These are phyloP conservation scores for Cryptococcus sp. DNA, from an alignment of 1,284 basidiomycete species.

Conservation along the genomic window DNA sequence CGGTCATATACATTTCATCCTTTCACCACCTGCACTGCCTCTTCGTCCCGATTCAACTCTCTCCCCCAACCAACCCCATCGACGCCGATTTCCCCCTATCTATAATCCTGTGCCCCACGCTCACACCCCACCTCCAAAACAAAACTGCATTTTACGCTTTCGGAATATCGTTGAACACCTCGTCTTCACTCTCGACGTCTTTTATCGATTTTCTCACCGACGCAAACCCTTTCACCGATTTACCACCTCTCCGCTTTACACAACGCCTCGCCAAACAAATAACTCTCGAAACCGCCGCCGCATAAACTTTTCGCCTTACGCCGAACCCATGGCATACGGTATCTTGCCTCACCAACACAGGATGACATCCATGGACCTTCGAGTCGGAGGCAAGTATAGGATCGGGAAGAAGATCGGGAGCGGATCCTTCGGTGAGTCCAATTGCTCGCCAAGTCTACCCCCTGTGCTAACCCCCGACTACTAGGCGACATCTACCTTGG, in stretches of 20 bases:
- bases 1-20: background rate
- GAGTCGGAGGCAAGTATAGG: slow-evolving; percentile 97
- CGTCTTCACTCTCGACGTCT: background rate
- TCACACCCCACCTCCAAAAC: background rate
- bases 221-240: background rate
- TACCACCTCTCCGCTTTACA: slow-evolving; percentile 2
- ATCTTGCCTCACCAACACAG: slow-evolving; percentile 18
- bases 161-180: slow-evolving; percentile 6
- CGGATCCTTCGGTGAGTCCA: slow-evolving; percentile 84
- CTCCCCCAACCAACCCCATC: slow-evolving; percentile 2
- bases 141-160: slow-evolving; percentile 2
- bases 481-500: slow-evolving; percentile 99
- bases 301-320: background rate
- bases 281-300: slow-evolving; percentile 2
- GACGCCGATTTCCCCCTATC: background rate
- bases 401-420: slow-evolving; percentile 99
- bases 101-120: background rate
- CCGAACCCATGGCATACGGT: slow-evolving; percentile 15
- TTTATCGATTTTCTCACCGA: background rate
- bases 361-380: slow-evolving; percentile 70
- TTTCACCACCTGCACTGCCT: background rate
- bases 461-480: too few species aligned
- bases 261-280: slow-evolving; percentile 2
- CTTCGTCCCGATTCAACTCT: background rate
- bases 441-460: background rate